Evolutionary conservation across 1,284 basidiomycete genomes (phyloP).

Genomic region (Trametes pubescens): DNA sequence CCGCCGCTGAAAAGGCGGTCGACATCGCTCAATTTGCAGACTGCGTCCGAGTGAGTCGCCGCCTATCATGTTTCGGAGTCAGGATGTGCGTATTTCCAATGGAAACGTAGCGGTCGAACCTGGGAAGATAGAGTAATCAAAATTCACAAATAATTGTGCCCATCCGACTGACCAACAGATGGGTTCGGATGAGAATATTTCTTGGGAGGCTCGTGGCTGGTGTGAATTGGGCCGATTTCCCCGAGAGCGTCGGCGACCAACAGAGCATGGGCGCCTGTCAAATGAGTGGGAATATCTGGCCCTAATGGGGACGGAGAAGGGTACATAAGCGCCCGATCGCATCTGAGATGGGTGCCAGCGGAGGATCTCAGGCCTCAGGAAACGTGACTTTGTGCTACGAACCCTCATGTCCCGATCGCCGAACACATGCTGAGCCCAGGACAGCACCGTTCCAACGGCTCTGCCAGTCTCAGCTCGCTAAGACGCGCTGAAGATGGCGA

Average conservation of each 20-base stretch:
- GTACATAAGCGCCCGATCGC: slow-evolving; percentile 19
- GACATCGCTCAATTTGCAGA: background rate
- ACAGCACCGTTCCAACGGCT: slow-evolving; percentile 11
- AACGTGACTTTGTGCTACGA: slow-evolving; percentile 31
- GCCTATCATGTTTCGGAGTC: background rate
- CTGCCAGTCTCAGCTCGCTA: slow-evolving; percentile 8
- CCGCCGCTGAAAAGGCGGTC: background rate
- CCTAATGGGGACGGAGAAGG: slow-evolving; percentile 6
- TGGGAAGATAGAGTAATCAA: background rate
- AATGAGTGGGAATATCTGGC: background rate
- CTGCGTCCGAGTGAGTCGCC: background rate
- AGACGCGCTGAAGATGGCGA: slow-evolving; percentile 4
- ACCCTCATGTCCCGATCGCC: slow-evolving; percentile 25
- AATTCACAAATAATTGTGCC: background rate
- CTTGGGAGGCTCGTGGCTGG: background rate
- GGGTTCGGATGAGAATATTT: background rate
- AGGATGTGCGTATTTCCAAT: background rate
- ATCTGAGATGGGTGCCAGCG: slow-evolving; percentile 31
- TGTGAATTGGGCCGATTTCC: background rate
- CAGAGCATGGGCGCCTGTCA: background rate
- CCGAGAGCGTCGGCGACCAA: background rate
- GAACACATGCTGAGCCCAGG: slow-evolving; percentile 24
- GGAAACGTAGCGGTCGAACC: background rate
- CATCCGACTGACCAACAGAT: background rate
- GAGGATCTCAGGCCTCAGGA: slow-evolving; percentile 7